A percentile compares a stretch with the other conserved stretches of the same genome.
Conservation (phyloP, 495 filamentous ascomycete species). For the Penicillium maclennaniae region DNA sequence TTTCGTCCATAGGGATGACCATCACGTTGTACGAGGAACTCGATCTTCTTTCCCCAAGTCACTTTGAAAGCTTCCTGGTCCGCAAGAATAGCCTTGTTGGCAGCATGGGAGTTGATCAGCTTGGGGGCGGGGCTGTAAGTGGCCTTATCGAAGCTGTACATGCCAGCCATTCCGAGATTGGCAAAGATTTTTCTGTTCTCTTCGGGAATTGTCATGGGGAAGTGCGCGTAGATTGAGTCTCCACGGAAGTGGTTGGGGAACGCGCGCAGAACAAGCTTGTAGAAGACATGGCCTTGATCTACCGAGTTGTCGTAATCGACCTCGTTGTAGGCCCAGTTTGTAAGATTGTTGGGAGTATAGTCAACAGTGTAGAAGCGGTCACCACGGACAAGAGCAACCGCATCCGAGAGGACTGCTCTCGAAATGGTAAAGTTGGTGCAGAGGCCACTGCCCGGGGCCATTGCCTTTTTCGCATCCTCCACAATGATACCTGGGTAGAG, state of each 20-base stretch:
- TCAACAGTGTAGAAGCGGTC: conserved; percentile 81
- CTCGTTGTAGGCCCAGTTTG: conserved; percentile 70
- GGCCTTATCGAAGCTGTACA: conserved; percentile 52
- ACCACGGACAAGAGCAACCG: conserved; percentile 77
- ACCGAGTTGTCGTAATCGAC: conserved; percentile 45
- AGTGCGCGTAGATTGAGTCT: conserved; percentile 56
- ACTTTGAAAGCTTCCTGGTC: conserved; percentile 53
- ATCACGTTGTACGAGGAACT: conserved; percentile 43
- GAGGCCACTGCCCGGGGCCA: conserved; percentile 75
- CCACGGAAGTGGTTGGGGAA: conserved; percentile 57
- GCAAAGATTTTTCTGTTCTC: conserved; percentile 51
- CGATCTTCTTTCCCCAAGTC: conserved; percentile 52
- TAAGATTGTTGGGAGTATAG: conserved; percentile 71
- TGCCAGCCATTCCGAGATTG: conserved; percentile 38
- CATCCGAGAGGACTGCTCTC: conserved; percentile 79
- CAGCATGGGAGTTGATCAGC: conserved; percentile 48
- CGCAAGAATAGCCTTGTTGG: conserved; percentile 43
- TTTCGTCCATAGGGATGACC: conserved; percentile 42
- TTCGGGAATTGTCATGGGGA: conserved; percentile 54
- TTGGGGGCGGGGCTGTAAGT: conserved; percentile 25
- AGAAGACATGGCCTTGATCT: conserved; percentile 57
- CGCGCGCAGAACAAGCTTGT: conserved; percentile 57
- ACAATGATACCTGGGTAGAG: conserved; percentile 79
- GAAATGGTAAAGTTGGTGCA: conserved; percentile 80
- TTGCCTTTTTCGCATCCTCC: conserved; percentile 71